These are phyloP conservation scores for Wallacemonas sp. DNA, from an alignment of 208 protist genomes.

Conservation along the genomic window DNA sequence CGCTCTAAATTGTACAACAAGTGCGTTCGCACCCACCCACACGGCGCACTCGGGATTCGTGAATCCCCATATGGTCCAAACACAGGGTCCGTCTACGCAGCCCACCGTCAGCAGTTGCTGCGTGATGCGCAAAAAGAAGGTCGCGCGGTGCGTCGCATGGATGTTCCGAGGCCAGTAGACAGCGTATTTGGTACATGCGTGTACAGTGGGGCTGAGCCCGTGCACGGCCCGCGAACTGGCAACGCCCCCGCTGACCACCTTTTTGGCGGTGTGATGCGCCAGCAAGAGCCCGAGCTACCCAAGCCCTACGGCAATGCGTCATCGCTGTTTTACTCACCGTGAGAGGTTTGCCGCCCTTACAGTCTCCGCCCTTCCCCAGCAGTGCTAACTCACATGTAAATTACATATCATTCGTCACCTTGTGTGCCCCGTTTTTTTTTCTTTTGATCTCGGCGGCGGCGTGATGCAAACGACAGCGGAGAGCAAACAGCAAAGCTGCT, in stretches of 20 bases:
- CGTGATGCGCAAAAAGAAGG: not conserved
- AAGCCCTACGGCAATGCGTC: constrained; percentile 16
- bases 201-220: not conserved
- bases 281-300: not conserved
- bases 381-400: no score
- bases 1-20: constrained; percentile 16
- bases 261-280: not conserved
- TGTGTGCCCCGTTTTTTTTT: constrained; percentile 29
- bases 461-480: no score
- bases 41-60: constrained; percentile 41
- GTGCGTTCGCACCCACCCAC: constrained; percentile 24
- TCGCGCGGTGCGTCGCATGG: constrained; percentile 4
- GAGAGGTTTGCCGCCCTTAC: not conserved
- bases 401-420: no score
- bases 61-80: constrained; percentile 38
- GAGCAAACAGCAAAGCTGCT: no score
- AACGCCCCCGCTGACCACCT: constrained; percentile 15
- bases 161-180: constrained; percentile 16
- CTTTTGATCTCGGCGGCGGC: not conserved
- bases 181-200: constrained; percentile 23
- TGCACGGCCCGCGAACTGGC: constrained; percentile 10
- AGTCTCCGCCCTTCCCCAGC: no score
- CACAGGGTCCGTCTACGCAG: constrained; percentile 29
- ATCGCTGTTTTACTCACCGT: constrained; percentile 14
- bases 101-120: constrained; percentile 14